Conservation (phyloP, 352 stramenopile genomes). For the Plasmopara viticola region DNA sequence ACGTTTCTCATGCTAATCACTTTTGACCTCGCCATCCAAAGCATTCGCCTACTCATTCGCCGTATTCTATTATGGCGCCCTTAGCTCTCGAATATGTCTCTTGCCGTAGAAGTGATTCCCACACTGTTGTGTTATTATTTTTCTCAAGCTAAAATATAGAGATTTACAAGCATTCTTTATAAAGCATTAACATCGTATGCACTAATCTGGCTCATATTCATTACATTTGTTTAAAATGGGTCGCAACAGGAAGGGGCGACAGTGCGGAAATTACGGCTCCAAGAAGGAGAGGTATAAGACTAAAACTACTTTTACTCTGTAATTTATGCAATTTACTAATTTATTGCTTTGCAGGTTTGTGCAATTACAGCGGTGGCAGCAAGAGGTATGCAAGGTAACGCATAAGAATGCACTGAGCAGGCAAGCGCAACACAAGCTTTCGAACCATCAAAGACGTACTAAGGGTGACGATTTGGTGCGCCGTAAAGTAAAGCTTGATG, state of each 20-base stretch:
- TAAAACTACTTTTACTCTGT: not conserved
- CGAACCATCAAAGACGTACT: constrained; percentile 34
- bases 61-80: too few species aligned
- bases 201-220: too few species aligned
- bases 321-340: constrained; percentile 1
- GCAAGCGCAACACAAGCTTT: constrained; percentile 35
- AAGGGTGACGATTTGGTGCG: constrained; percentile 37
- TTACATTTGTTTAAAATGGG: constrained; percentile 33
- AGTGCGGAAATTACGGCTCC: constrained; percentile 61
- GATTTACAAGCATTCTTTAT: too few species aligned
- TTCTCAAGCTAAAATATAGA: too few species aligned
- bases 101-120: too few species aligned
- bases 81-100: too few species aligned
- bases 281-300: constrained; percentile 57
- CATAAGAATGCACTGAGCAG: constrained; percentile 41
- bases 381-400: constrained; percentile 44
- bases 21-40: too few species aligned
- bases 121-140: too few species aligned
- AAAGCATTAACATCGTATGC: too few species aligned
- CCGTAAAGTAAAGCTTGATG: constrained; percentile 63
- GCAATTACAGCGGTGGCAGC: constrained; percentile 54
- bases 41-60: too few species aligned
- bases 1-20: too few species aligned
- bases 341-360: constrained; percentile 38
- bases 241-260: constrained; percentile 59